Evolutionary conservation across 2,329 filamentous ascomycete species (phyloP).

Genomic region (Xenosphaeropsis pyriputrescens): DNA sequence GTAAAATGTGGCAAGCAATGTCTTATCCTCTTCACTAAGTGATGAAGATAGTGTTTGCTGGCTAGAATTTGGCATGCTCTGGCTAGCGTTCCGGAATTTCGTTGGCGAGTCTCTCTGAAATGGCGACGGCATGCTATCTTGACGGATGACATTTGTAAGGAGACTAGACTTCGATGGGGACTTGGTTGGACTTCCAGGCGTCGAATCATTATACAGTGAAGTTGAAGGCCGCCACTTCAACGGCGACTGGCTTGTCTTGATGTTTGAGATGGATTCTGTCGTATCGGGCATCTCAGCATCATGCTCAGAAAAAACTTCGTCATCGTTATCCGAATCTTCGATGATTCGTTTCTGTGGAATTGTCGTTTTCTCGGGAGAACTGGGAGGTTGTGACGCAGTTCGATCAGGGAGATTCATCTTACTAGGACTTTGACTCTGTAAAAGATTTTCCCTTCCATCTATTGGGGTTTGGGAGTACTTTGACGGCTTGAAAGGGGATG

Average conservation of each 20-base stretch:
- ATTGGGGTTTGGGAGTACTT: not conserved
- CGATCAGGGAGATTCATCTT: no score
- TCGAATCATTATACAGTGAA: no score
- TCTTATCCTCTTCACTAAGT: conserved; percentile 11
- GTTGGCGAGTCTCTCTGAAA: conserved; percentile 11
- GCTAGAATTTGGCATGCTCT: conserved; percentile 6
- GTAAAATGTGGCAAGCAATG: conserved; percentile 10
- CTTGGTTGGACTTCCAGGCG: conserved; percentile 10
- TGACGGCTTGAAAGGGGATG: not conserved
- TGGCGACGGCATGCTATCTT: conserved; percentile 10
- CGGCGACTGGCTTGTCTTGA: no score
- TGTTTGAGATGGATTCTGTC: no score
- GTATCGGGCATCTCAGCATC: no score
- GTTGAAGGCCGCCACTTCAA: no score
- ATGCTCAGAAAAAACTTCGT: conserved; percentile 1
- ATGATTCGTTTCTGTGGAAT: conserved; percentile 6
- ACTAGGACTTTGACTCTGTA: no score
- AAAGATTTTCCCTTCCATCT: no score
- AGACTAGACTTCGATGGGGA: not conserved
- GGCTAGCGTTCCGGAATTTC: conserved; percentile 1
- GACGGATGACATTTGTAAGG: conserved; percentile 6
- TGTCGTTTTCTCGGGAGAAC: not conserved
- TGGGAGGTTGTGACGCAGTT: conserved; percentile 3
- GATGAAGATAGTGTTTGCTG: conserved; percentile 9
- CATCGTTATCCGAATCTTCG: conserved; percentile 18